These are phyloP conservation scores for Triticum timopheevii DNA, from an alignment of 176 grass and related monocot species.

Conservation along the genomic window DNA sequence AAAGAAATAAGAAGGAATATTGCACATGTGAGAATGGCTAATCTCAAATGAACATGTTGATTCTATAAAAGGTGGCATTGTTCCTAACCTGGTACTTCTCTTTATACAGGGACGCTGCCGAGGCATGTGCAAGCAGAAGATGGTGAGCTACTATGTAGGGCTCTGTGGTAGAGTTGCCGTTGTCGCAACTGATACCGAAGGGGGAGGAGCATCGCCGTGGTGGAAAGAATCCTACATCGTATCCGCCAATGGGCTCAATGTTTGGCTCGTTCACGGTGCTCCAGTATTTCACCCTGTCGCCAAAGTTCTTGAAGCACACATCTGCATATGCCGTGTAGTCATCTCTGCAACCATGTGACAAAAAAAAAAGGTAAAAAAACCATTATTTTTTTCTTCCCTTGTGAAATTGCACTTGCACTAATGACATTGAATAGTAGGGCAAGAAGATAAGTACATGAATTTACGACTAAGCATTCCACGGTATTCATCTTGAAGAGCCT, in stretches of 20 bases:
- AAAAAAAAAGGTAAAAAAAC: background rate
- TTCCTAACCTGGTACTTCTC: conserved; percentile 65
- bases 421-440: background rate
- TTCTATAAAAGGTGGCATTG: background rate
- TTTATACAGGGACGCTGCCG: conserved; percentile 57
- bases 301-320: conserved; percentile 90
- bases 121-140: conserved; percentile 71
- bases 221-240: conserved; percentile 53
- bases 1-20: conserved; percentile 2
- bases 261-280: conserved; percentile 84
- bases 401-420: background rate
- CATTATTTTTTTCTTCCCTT: background rate
- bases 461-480: conserved; percentile 58
- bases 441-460: conserved; percentile 61
- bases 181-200: conserved; percentile 51
- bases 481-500: conserved; percentile 81
- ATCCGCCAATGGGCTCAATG: conserved; percentile 59
- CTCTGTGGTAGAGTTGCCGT: conserved; percentile 81
- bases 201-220: conserved; percentile 72
- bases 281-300: conserved; percentile 85
- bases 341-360: conserved; percentile 49
- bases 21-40: background rate
- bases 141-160: conserved; percentile 78
- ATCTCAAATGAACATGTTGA: background rate
- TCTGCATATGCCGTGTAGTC: conserved; percentile 80